These are phyloP conservation scores for Mycena vulgaris DNA, from an alignment of 768 basidiomycete species.

Conservation along the genomic window DNA sequence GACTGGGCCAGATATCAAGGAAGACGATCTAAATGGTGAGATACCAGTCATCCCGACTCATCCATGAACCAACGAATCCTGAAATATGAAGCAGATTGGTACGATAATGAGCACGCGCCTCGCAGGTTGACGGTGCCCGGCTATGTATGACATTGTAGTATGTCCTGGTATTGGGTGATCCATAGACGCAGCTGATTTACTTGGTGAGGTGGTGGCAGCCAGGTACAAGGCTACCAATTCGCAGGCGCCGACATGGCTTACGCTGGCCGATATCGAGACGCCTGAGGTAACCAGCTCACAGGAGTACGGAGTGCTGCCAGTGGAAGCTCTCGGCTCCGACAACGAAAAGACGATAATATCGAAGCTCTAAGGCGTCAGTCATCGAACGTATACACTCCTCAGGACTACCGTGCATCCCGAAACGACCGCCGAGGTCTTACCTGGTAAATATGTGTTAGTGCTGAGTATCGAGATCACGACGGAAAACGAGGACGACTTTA, in stretches of 20 bases:
- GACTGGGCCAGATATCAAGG: background rate
- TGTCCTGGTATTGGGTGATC: background rate
- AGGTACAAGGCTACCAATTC: conserved; percentile 50
- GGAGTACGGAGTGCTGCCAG: too few species aligned
- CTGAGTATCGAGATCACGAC: conserved; percentile 40
- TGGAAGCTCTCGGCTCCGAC: too few species aligned
- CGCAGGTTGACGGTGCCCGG: background rate
- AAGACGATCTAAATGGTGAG: conserved; percentile 1
- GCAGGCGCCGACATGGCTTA: conserved; percentile 42
- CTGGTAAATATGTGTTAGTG: conserved; percentile 43
- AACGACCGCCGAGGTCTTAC: conserved; percentile 28
- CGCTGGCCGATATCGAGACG: conserved; percentile 48
- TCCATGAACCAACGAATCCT: background rate
- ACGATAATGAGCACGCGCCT: background rate
- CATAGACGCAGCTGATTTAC: background rate
- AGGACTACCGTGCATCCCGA: conserved; percentile 27
- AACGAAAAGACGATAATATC: conserved; percentile 41
- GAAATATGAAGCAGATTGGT: background rate
- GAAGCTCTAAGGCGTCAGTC: conserved; percentile 42
- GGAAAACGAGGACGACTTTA: conserved; percentile 49
- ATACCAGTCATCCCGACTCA: too few species aligned
- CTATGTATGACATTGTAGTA: too few species aligned
- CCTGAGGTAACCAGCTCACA: conserved; percentile 31
- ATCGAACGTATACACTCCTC: conserved; percentile 44
- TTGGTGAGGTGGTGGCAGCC: conserved; percentile 36